A percentile compares a stretch with the other conserved stretches of the same genome.
Evolutionary conservation across 2,329 filamentous ascomycete genomes (phyloP).

Genomic region (Venturia carpophila): DNA sequence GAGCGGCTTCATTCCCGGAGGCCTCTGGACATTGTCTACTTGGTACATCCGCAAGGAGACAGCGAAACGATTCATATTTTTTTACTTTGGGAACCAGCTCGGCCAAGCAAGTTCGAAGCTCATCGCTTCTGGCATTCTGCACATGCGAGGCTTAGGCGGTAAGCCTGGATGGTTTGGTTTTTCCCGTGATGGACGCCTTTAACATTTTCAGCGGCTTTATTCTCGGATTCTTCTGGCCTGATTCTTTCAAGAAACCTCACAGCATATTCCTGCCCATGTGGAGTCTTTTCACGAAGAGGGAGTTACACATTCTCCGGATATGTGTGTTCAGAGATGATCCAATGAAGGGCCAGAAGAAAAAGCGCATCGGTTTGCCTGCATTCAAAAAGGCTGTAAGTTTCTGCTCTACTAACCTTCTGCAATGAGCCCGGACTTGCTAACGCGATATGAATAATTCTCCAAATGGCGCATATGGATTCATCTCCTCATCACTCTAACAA

Average conservation of each 20-base stretch:
- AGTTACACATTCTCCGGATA: slow-evolving; percentile 25
- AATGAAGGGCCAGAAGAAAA: slow-evolving; percentile 25
- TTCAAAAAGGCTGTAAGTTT: slow-evolving; percentile 39
- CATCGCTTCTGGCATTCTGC: slow-evolving; percentile 31
- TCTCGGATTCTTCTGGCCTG: slow-evolving; percentile 23
- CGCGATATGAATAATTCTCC: slow-evolving; percentile 30
- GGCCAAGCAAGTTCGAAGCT: slow-evolving; percentile 29
- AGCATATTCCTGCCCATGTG: slow-evolving; percentile 29
- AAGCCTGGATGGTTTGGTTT: slow-evolving; percentile 24
- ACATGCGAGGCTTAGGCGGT: slow-evolving; percentile 25
- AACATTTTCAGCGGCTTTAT: slow-evolving; percentile 22
- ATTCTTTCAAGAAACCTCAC: slow-evolving; percentile 26
- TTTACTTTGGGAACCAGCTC: slow-evolving; percentile 31
- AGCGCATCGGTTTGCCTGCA: slow-evolving; percentile 35
- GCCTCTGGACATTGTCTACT: slow-evolving; percentile 29
- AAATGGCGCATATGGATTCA: slow-evolving; percentile 49
- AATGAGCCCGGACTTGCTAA: not conserved
- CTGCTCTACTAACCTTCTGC: not conserved
- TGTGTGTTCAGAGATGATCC: slow-evolving; percentile 25
- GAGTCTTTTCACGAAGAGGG: slow-evolving; percentile 23
- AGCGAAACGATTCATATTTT: slow-evolving; percentile 31
- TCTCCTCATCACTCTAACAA: slow-evolving; percentile 43
- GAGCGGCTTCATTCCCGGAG: slow-evolving; percentile 43
- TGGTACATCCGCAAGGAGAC: slow-evolving; percentile 32
- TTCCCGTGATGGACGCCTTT: slow-evolving; percentile 21